Evolutionary conservation across 306 rosid species (phyloP), one percentile per base, ranked within the genome.

Genomic region (Trifolium fragiferum): DNA sequence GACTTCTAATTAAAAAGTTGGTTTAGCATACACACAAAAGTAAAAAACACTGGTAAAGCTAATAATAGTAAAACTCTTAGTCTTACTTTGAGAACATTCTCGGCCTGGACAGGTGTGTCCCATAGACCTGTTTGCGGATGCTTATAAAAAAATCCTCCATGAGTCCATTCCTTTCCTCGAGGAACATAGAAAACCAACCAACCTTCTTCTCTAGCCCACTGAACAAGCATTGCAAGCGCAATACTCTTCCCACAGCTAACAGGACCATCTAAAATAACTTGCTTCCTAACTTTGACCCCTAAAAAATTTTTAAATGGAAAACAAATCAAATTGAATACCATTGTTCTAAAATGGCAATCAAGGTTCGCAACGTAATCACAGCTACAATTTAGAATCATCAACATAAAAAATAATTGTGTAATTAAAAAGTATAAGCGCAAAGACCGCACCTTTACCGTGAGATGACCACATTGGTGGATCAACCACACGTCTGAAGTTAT

Each of bases 161-260:
- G 95, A 80, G 96, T 88, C 98, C 98, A 94, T 33, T 81, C 88
- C 83, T 84, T 74, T 74, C 92, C 98, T 75, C 76, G 83, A n/a
- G 98, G 96, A 53, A 88, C 93, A 81, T 91, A 94, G n/a, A 94
- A 77, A 76, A 94, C 97, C 54, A 94, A 80, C 98, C 98, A 94
- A 68, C 97, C 98, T 87, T 91, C 97, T 41, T 90, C 95, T 14
- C 98, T 87, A 25, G 98, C 98, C 97, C 98, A 94, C 41, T 91
- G 96, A 80, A 91, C 97, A 75, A 94, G 94, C 98, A 94, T 88
- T 10, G 96, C 90, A 76, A 91, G 92, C 8, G 88, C 88, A 69
- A 85, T 94, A 74, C 98, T 94, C 88, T 91, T 94, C 67, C 98
- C 98, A 77, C 95, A 79, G 76, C 90, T 94, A 67, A 88, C 93